Evolutionary conservation across 768 basidiomycete genomes (phyloP), one percentile per base, ranked within the genome.

Genomic region (Pisolithus orientalis): DNA sequence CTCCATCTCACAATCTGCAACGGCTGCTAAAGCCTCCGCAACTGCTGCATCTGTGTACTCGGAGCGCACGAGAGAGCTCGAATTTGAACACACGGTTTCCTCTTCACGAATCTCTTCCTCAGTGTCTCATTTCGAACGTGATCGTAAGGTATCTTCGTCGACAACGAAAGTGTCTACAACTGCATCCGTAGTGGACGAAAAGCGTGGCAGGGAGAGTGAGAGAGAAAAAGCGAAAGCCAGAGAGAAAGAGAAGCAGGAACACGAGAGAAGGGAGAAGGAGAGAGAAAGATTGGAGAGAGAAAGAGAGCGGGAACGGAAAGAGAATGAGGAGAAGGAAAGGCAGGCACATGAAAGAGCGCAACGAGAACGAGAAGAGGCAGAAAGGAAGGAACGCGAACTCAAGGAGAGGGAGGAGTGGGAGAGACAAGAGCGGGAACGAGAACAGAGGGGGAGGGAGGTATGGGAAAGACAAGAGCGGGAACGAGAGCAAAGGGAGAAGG

Each of bases 91-190:
- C 6, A 55, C 56, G 13, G n/a, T 58, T 9, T 60, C 67, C 14
- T 61, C 67, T 21, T 67, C 66, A 16, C 62, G 58, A 37, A 25
- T 53, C 43, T 62, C 66, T 8, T 59, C 67, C 32, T 58, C 57
- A 13, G 43, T 47, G 24, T 51, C 53, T 7, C 58, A 59, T 9
- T 44, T 53, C 24, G 67, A 67, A 27, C 65, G 57, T 16, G 67
- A 69, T 38, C 56, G 63, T 14, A 69, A 57, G 44, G 28, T 27
- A 1, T 60, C 67, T 10, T 17, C 53, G n/a, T 46, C 65, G 1
- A 67, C 67, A 27, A 53, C 44, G 34, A 67, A 54, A 25, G 28
- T 59, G 58, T 73, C 53, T 77, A 72, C 49, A 66, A 81, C 58
- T 31, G 6, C 24, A 5, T 45, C 43, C 32, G 10, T 16, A 9